These are phyloP conservation scores for Tolypocladium endophyticum DNA, from an alignment of 2,329 filamentous ascomycete species.

Conservation along the genomic window DNA sequence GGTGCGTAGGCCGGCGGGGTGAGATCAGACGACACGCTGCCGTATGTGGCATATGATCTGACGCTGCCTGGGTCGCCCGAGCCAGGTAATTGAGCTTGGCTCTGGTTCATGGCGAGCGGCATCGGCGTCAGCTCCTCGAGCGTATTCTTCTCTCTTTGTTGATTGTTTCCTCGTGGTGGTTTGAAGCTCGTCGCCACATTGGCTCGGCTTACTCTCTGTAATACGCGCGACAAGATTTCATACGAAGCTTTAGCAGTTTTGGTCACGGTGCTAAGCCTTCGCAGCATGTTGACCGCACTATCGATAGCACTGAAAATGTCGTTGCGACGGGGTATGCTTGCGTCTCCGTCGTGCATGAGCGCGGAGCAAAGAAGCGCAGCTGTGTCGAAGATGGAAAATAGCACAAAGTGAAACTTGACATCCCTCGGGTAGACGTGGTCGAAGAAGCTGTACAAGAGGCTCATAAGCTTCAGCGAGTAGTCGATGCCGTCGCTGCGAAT, in stretches of 20 bases:
- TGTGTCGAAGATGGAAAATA: conserved; percentile 41
- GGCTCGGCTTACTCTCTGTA: conserved; percentile 9
- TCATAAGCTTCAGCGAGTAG: conserved; percentile 31
- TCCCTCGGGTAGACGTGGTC: conserved; percentile 32
- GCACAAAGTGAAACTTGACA: conserved; percentile 36
- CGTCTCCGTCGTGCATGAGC: conserved; percentile 36
- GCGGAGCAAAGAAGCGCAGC: conserved; percentile 39
- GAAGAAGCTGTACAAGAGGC: conserved; percentile 28
- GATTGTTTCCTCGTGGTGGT: conserved; percentile 1
- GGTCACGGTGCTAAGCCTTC: conserved; percentile 16
- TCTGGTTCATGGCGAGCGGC: conserved; percentile 1
- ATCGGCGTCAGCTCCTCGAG: conserved; percentile 3
- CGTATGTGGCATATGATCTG: conserved; percentile 1
- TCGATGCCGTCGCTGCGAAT: conserved; percentile 31
- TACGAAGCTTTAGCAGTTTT: conserved; percentile 21
- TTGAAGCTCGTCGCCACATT: background rate
- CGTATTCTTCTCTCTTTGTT: conserved; percentile 4
- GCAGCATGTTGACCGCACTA: conserved; percentile 22
- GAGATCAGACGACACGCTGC: background rate
- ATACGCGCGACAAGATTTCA: conserved; percentile 18
- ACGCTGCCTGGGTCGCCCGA: conserved; percentile 1
- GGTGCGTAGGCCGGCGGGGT: background rate
- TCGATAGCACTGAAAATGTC: conserved; percentile 29
- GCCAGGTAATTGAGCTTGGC: background rate
- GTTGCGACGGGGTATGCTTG: conserved; percentile 26